Percentiles rank a stretch among this genome's conserved stretches.
These are phyloP conservation scores for Pythium grandisporangium DNA, from an alignment of 352 stramenopile species.

Conservation along the genomic window DNA sequence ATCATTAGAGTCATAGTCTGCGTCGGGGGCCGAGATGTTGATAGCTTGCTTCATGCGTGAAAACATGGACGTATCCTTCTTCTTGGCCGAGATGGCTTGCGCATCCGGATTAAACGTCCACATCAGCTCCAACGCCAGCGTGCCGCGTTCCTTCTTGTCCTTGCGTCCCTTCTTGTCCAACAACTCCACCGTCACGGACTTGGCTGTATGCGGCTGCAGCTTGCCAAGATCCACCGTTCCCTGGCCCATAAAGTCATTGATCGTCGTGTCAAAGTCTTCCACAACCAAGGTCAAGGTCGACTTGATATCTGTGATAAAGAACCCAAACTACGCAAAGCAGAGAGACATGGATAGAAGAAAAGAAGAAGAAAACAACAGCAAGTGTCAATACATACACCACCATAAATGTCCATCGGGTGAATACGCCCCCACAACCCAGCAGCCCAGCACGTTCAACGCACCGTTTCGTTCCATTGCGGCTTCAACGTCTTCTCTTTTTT, in stretches of 20 bases:
- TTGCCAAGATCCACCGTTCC: constrained; percentile 44
- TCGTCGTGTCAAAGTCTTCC: constrained; percentile 66
- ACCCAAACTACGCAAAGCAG: constrained; percentile 30
- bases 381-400: too few species aligned
- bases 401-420: too few species aligned
- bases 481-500: constrained; percentile 67
- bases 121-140: constrained; percentile 37
- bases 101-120: constrained; percentile 50
- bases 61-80: constrained; percentile 60
- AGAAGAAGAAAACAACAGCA: too few species aligned
- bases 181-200: constrained; percentile 45
- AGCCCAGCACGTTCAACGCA: too few species aligned
- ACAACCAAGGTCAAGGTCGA: constrained; percentile 40
- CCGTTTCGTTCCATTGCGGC: constrained; percentile 73
- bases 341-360: too few species aligned
- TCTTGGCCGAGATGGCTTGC: constrained; percentile 52
- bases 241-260: constrained; percentile 79
- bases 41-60: constrained; percentile 19
- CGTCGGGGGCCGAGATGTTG: constrained; percentile 48
- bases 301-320: constrained; percentile 51
- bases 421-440: too few species aligned
- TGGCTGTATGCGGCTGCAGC: constrained; percentile 40
- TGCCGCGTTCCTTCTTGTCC: constrained; percentile 53
- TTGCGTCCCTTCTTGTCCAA: constrained; percentile 54
- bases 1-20: constrained; percentile 65